Percentiles rank a stretch among this genome's conserved stretches.
These are phyloP conservation scores for Monosporascus ibericus DNA, from an alignment of 2,329 filamentous ascomycete species.

Conservation along the genomic window DNA sequence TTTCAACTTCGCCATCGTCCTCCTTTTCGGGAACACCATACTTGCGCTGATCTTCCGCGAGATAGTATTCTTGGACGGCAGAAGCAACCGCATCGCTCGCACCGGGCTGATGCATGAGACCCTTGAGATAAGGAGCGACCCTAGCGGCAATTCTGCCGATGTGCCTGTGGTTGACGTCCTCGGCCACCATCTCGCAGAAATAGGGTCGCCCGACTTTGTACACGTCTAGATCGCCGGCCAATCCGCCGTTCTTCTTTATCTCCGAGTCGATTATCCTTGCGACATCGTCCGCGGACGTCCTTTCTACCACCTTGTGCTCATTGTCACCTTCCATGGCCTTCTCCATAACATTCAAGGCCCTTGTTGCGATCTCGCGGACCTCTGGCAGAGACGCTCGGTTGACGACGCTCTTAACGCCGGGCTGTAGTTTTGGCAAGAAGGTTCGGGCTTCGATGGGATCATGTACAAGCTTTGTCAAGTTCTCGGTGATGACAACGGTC, in stretches of 20 bases:
- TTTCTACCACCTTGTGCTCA: slow-evolving; percentile 59
- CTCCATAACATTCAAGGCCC: slow-evolving; percentile 80
- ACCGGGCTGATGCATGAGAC: slow-evolving; percentile 57
- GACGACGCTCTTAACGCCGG: slow-evolving; percentile 84
- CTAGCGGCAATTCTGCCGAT: slow-evolving; percentile 64
- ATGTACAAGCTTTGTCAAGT: slow-evolving; percentile 96
- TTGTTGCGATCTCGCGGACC: slow-evolving; percentile 81
- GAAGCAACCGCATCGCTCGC: slow-evolving; percentile 60
- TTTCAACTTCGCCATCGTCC: slow-evolving; percentile 88
- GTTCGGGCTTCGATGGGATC: slow-evolving; percentile 89
- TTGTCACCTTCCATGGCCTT: slow-evolving; percentile 71
- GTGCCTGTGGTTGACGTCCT: slow-evolving; percentile 80
- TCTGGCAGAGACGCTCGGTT: slow-evolving; percentile 89
- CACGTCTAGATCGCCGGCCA: slow-evolving; percentile 55
- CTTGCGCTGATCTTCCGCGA: slow-evolving; percentile 81
- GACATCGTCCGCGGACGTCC: slow-evolving; percentile 67
- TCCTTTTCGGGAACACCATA: slow-evolving; percentile 80
- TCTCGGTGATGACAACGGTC: slow-evolving; percentile 94
- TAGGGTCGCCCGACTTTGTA: slow-evolving; percentile 67
- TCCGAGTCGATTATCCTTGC: slow-evolving; percentile 67
- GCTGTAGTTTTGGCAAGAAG: slow-evolving; percentile 90
- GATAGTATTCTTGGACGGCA: slow-evolving; percentile 69
- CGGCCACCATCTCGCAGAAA: slow-evolving; percentile 76
- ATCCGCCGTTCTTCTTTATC: slow-evolving; percentile 62
- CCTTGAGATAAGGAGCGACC: slow-evolving; percentile 69